phyloP scores from a whole-genome alignment of 768 basidiomycete genomes.

The Phylloporus scabripes region DNA sequence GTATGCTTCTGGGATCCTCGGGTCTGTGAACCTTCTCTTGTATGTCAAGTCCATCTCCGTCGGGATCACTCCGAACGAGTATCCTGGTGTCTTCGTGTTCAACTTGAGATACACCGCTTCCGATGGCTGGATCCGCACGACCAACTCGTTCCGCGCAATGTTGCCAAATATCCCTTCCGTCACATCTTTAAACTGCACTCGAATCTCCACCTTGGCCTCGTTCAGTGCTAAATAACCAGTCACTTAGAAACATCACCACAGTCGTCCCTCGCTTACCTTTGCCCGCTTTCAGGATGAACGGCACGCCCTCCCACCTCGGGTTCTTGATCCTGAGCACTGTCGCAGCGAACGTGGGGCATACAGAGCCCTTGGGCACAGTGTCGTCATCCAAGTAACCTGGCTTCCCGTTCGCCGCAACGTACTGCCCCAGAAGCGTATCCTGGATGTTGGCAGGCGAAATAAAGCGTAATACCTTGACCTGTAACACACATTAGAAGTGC shows the following conservation, averaged over 20 bases:
- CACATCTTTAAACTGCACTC: conserved; percentile 97
- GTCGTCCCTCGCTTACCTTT: conserved; percentile 61
- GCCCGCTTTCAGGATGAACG: conserved; percentile 96
- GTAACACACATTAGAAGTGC: conserved; percentile 16
- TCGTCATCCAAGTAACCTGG: conserved; percentile 99
- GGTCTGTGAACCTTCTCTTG: conserved; percentile 87
- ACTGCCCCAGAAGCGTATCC: conserved; percentile 92
- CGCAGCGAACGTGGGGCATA: conserved; percentile 93
- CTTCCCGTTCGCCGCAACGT: conserved; percentile 81
- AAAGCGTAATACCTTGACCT: conserved; percentile 94
- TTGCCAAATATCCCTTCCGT: conserved; percentile 96
- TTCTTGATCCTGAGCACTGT: conserved; percentile 89
- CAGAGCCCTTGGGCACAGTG: conserved; percentile 87
- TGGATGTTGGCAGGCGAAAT: conserved; percentile 75
- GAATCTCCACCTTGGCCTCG: conserved; percentile 97
- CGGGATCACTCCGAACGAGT: conserved; percentile 84
- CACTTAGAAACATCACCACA: conserved; percentile 9
- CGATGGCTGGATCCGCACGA: conserved; percentile 93
- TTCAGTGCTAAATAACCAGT: conserved; percentile 64
- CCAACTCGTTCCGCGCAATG: conserved; percentile 94
- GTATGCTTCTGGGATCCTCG: conserved; percentile 94
- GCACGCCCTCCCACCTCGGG: conserved; percentile 97
- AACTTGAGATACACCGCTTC: conserved; percentile 97
- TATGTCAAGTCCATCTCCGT: conserved; percentile 99
- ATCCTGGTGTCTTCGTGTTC: conserved; percentile 91